Base-by-base conservation (phyloP, 768 basidiomycete genomes). In the Phallus indusiatus region DNA sequence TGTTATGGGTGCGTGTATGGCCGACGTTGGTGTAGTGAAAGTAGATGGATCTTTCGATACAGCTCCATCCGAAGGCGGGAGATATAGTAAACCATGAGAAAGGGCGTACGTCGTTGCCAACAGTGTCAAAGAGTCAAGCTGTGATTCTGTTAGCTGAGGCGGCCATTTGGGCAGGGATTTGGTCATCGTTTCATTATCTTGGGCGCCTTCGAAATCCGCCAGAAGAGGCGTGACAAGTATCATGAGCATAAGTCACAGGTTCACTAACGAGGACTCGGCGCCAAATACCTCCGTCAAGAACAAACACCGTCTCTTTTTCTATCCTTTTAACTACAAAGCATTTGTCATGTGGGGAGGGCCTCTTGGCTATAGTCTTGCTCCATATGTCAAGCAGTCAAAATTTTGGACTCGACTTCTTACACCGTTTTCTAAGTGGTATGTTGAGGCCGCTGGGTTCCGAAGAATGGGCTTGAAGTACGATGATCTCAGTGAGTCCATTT, bases 401-500 rank as follows among this genome's bases (percentile, higher is more conserved):
- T 78, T 82, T 21, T 78, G 96, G 58, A 79, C 78, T 69, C 78
- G 74, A 61, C 77, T 81, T 73, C 64, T 95, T 63, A 85, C 83
- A 61, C 93, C 93, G 58, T 53, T 96, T 58, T 89, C 93, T 8
- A 77, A 81, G 64, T 87, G 85, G 81, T 97, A 96, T 68, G 86
- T 86, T 65, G 71, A 87, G 69, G 74, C 85, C 56, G 72, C 86
- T 42, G 93, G 94, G 46, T 90, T 94, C 79, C 82, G 95, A 65
- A 79, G 84, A 67, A 78, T 90, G 67, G 95, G 95, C 64, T 82
- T 97, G 74, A 84, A 81, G 68, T 94, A 96, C 71, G 95, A 99
- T 71, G 95, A 99, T 79, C 82, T 99, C 68, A 77, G 90, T 93
- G 65, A 72, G 90, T 81, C 55, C 58, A 58, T 52, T 55, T 58